Evolutionary conservation across 1,284 basidiomycete genomes (phyloP).

Genomic region (Kalmanozyma brasiliensis): DNA sequence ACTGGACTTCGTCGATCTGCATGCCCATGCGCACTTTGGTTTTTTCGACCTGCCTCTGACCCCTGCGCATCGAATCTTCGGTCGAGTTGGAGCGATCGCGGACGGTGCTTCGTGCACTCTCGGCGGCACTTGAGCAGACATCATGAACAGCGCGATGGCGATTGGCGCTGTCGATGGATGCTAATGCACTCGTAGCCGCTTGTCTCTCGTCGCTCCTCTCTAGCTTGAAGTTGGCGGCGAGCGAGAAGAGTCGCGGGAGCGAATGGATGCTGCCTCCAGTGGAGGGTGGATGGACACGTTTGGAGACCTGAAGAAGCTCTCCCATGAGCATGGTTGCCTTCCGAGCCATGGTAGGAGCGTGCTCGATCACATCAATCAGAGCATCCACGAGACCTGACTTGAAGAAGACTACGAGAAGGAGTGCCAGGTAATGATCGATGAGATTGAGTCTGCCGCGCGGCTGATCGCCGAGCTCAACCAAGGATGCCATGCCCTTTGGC

Average conservation of each 20-base stretch:
- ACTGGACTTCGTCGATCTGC: conserved; percentile 71
- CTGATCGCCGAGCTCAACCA: conserved; percentile 48
- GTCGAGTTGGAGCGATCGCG: conserved; percentile 79
- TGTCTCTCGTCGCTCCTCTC: conserved; percentile 72
- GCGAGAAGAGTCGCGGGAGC: conserved; percentile 84
- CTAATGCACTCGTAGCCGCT: conserved; percentile 83
- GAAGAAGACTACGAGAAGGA: conserved; percentile 86
- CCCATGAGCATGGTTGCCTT: conserved; percentile 89
- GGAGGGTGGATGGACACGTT: conserved; percentile 84
- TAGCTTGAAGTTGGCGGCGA: conserved; percentile 77
- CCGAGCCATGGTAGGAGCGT: conserved; percentile 34
- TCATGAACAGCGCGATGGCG: conserved; percentile 63
- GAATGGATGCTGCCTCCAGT: conserved; percentile 84
- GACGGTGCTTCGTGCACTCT: conserved; percentile 19
- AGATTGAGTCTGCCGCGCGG: conserved; percentile 75
- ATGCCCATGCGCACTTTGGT: conserved; percentile 86
- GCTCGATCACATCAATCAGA: conserved; percentile 58
- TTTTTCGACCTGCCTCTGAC: conserved; percentile 79
- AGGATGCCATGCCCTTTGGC: conserved; percentile 10
- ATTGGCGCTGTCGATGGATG: conserved; percentile 90
- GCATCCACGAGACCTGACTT: conserved; percentile 78
- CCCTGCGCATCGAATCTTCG: conserved; percentile 82
- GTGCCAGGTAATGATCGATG: conserved; percentile 90
- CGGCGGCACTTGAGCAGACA: conserved; percentile 35
- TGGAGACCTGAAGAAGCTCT: conserved; percentile 87